Base-by-base conservation (phyloP, 2,329 filamentous ascomycete species). In the Cercospora sesami region DNA sequence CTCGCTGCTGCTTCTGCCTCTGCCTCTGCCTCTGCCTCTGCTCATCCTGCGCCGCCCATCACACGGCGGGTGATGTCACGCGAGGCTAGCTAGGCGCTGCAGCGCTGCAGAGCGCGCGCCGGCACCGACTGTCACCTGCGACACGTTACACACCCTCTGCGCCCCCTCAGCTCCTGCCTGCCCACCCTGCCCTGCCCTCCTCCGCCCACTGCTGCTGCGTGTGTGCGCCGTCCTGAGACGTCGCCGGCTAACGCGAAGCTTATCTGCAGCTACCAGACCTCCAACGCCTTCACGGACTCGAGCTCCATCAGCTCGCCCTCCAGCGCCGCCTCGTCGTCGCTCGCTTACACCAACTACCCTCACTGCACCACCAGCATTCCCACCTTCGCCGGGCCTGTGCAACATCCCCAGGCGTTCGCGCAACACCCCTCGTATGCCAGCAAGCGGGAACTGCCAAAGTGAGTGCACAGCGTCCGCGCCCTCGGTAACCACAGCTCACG, bases 251-350 rank as follows among this genome's bases (percentile, higher is more conserved):
- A 72, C 58, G 33, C 21, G n/a, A 33, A n/a, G 28, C 60, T 63
- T 53, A 55, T 68, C 68, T 67, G 55, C 60, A 76, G 85, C 76
- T 87, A 85, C 77, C 81, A 83, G 69, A 74, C 81, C 18, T 64
- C 62, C 75, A 81, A 82, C 55, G 55, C 55, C 72, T 82, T 86
- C 73, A 83, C 86, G 68, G 85, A 87, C 79, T 85, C 86, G 69
- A 85, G 83, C 66, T 86, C 83, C 71, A 83, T 82, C 73, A 84
- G 82, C 73, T 83, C 83, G 68, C 83, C 82, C 72, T 85, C 84
- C 71, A 83, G 81, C 74, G 79, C 81, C 67, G 85, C 83, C 42
- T 68, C 68, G 12, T 64, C 64, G 31, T 83, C 82, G 59, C 79
- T 83, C 72, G 78, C 81, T 71, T 85, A 78, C 74, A 75, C 73